Conservation (phyloP, 164 flowering plant genomes). For the Malania oleifera region DNA sequence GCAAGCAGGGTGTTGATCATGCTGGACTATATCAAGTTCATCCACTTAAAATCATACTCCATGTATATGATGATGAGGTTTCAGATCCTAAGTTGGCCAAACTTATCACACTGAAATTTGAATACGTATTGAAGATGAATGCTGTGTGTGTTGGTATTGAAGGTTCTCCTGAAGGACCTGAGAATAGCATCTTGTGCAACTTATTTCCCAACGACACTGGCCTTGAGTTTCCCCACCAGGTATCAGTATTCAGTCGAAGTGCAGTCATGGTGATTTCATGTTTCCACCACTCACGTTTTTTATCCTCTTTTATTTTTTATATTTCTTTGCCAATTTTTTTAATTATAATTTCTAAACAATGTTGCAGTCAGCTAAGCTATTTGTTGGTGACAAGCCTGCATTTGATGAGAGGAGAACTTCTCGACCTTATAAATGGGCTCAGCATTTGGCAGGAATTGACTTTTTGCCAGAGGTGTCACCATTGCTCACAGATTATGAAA, state of each 20-base stretch:
- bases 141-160: constrained; percentile 86
- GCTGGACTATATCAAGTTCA: constrained; percentile 66
- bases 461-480: constrained; percentile 88
- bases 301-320: neutral
- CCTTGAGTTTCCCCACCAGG: constrained; percentile 92
- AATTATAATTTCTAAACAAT: constrained; percentile 8
- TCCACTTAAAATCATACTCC: constrained; percentile 78
- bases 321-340: neutral
- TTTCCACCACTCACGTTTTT: neutral
- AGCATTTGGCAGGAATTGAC: constrained; percentile 94
- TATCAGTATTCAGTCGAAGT: constrained; percentile 13
- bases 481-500: constrained; percentile 38
- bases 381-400: constrained; percentile 38
- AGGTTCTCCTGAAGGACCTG: constrained; percentile 64
- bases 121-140: constrained; percentile 73
- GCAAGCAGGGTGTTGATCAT: constrained; percentile 59
- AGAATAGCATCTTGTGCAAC: constrained; percentile 68
- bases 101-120: constrained; percentile 77
- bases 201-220: constrained; percentile 94
- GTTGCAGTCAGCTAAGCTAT: constrained; percentile 80
- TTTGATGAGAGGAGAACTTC: constrained; percentile 66
- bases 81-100: constrained; percentile 50
- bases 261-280: neutral
- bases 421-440: constrained; percentile 97
- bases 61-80: constrained; percentile 63